phyloP scores from a whole-genome alignment of 768 basidiomycete genomes.

The Paxillus involutus region DNA sequence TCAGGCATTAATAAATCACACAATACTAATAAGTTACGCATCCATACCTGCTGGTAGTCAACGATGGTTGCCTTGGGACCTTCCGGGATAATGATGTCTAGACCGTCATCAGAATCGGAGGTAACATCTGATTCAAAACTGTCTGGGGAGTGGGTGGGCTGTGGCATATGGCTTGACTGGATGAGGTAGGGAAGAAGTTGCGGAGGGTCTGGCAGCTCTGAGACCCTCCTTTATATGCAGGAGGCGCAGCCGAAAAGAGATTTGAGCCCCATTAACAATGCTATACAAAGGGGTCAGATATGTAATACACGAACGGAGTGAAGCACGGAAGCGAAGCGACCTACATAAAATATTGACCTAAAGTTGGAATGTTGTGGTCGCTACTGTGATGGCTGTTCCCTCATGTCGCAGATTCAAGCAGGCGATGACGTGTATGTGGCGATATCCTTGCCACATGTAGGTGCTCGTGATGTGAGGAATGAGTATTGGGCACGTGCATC shows the following conservation, averaged over 20 bases:
- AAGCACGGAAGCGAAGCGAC: background rate
- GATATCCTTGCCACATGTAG: background rate
- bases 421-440: background rate
- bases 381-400: background rate
- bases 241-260: background rate
- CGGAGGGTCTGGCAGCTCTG: background rate
- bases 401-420: background rate
- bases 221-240: background rate
- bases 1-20: background rate
- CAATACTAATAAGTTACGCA: background rate
- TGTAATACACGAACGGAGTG: background rate
- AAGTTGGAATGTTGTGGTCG: background rate
- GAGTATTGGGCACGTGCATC: background rate
- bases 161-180: background rate
- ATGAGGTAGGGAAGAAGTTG: background rate
- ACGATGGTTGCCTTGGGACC: background rate
- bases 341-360: background rate
- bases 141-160: background rate
- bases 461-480: too few species aligned
- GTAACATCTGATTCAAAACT: background rate
- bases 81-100: background rate
- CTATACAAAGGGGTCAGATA: background rate
- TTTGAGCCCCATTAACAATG: background rate
- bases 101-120: background rate
- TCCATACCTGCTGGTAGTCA: background rate